Conservation (phyloP, 108 stramenopile species). For the Cyclotella choctawhatcheeana region DNA sequence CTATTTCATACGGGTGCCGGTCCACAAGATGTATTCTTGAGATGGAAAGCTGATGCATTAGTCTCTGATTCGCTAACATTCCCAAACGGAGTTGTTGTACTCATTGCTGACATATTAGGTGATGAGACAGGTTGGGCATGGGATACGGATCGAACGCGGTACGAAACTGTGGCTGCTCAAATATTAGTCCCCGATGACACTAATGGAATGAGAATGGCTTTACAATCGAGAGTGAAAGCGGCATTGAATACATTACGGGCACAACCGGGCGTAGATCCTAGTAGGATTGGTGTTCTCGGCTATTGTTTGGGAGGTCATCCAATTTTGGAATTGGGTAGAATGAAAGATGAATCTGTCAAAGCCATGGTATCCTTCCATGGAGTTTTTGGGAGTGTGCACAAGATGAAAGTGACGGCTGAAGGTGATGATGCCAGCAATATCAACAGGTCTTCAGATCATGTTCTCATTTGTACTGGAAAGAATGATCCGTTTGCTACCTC, state of each 20-base stretch:
- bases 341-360: slow-evolving; percentile 34
- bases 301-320: slow-evolving; percentile 82
- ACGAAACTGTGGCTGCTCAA: slow-evolving; percentile 43
- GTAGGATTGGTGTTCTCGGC: slow-evolving; percentile 58
- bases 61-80: slow-evolving; percentile 40
- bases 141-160: slow-evolving; percentile 58
- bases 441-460: slow-evolving; percentile 1
- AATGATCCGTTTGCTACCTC: slow-evolving; percentile 69
- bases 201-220: slow-evolving; percentile 18
- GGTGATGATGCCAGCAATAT: background rate
- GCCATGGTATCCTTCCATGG: slow-evolving; percentile 75
- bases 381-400: slow-evolving; percentile 62
- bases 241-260: slow-evolving; percentile 23
- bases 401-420: background rate
- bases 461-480: slow-evolving; percentile 67
- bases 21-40: slow-evolving; percentile 74
- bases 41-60: slow-evolving; percentile 66
- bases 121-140: slow-evolving; percentile 75
- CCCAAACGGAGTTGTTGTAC: slow-evolving; percentile 43
- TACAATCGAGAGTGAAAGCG: slow-evolving; percentile 45
- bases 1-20: slow-evolving; percentile 84
- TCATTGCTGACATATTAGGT: slow-evolving; percentile 68
- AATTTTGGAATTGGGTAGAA: slow-evolving; percentile 57
- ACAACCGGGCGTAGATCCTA: slow-evolving; percentile 46
- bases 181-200: slow-evolving; percentile 48